These are phyloP conservation scores for Yueomyces sp. DNA, from an alignment of 805 yeast species.

Conservation along the genomic window DNA sequence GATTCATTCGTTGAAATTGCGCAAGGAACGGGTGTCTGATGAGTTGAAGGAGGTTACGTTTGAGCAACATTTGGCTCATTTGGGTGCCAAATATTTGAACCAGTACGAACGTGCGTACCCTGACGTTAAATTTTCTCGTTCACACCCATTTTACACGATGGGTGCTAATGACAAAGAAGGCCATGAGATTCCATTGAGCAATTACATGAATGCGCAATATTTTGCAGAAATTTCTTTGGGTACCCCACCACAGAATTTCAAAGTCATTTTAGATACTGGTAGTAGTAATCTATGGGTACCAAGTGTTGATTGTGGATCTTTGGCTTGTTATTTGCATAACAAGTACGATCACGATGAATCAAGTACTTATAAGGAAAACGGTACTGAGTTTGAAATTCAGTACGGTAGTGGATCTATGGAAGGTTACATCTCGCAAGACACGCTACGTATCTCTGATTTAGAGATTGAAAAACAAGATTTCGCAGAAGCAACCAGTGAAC, in stretches of 20 bases:
- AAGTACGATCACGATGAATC: slow-evolving; percentile 80
- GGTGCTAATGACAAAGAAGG: slow-evolving; percentile 21
- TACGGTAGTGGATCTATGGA: slow-evolving; percentile 91
- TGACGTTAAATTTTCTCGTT: slow-evolving; percentile 22
- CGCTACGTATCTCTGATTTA: slow-evolving; percentile 61
- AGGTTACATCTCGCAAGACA: slow-evolving; percentile 85
- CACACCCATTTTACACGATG: slow-evolving; percentile 13
- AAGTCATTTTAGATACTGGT: slow-evolving; percentile 93
- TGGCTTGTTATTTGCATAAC: slow-evolving; percentile 89
- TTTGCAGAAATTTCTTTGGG: slow-evolving; percentile 85
- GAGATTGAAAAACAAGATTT: slow-evolving; percentile 80
- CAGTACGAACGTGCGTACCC: slow-evolving; percentile 34
- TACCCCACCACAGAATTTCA: slow-evolving; percentile 86
- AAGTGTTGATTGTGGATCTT: slow-evolving; percentile 70
- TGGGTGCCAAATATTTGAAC: slow-evolving; percentile 49
- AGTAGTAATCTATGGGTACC: slow-evolving; percentile 98
- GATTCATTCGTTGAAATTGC: slow-evolving; percentile 42
- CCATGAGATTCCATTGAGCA: slow-evolving; percentile 76
- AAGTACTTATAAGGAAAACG: slow-evolving; percentile 77
- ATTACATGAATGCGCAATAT: slow-evolving; percentile 93
- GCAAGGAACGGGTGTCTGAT: slow-evolving; percentile 19
- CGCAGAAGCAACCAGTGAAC: slow-evolving; percentile 95
- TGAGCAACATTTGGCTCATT: slow-evolving; percentile 39
- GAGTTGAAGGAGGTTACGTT: slow-evolving; percentile 38
- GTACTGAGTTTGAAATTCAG: slow-evolving; percentile 69